Evolutionary conservation across 129 eudicot species (phyloP).

Genomic region (Daucus carota): DNA sequence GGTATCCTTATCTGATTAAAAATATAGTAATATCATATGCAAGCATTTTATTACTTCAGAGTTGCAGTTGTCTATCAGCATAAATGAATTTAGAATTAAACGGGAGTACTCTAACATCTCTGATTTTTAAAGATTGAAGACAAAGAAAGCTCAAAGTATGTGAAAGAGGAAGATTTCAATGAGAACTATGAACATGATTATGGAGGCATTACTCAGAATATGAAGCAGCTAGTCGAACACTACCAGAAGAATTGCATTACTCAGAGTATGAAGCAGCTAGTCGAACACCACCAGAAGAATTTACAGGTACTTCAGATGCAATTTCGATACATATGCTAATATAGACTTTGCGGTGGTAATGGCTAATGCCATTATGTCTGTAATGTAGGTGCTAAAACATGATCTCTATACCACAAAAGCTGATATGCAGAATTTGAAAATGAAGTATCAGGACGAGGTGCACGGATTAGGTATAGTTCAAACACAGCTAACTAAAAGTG

Average conservation of each 20-base stretch:
- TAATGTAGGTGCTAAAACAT: constrained; percentile 45
- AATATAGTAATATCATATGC: background rate
- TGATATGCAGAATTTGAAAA: constrained; percentile 45
- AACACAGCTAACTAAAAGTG: too few relatives aligned
- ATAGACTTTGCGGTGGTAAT: background rate
- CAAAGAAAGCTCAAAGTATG: constrained; percentile 5
- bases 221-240: constrained; percentile 46
- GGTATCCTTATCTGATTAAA: constrained; percentile 18
- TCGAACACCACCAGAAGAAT: constrained; percentile 46
- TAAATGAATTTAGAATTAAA: background rate
- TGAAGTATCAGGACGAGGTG: constrained; percentile 59
- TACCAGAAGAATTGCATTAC: constrained; percentile 31
- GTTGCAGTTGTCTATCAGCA: background rate
- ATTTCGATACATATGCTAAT: background rate
- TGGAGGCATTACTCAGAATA: constrained; percentile 10
- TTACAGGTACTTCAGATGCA: constrained; percentile 33
- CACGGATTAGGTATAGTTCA: constrained; percentile 41
- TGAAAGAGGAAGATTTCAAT: constrained; percentile 11
- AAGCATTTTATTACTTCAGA: background rate
- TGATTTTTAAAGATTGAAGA: constrained; percentile 26
- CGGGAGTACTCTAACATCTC: background rate
- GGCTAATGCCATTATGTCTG: constrained; percentile 6
- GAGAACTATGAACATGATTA: constrained; percentile 16
- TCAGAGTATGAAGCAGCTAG: constrained; percentile 31
- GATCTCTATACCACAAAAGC: constrained; percentile 43